A percentile compares a stretch with the other conserved stretches of the same genome.
These are phyloP conservation scores for Tephrocybe sp. DNA, from an alignment of 768 basidiomycete genomes.

Conservation along the genomic window DNA sequence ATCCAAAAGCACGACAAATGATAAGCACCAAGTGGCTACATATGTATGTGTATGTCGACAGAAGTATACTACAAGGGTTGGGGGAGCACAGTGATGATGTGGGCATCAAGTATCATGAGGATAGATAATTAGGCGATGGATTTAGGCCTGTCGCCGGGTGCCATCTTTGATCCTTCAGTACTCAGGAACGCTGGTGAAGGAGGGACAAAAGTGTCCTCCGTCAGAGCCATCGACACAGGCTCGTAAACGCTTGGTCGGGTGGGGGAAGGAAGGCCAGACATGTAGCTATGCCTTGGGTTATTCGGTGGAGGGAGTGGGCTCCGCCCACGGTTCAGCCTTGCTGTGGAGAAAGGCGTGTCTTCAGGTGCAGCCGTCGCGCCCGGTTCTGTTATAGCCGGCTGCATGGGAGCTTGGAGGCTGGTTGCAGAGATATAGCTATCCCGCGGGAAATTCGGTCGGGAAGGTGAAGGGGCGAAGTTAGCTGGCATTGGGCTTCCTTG, in stretches of 20 bases:
- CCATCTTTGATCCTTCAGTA: conserved; percentile 30
- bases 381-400: conserved; percentile 1
- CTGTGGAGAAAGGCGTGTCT: conserved; percentile 22
- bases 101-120: conserved; percentile 2
- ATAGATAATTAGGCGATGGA: conserved; percentile 34
- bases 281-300: conserved; percentile 39
- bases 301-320: conserved; percentile 58
- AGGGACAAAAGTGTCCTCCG: conserved; percentile 59
- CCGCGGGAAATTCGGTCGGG: conserved; percentile 3
- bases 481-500: not conserved
- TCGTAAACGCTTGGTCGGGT: conserved; percentile 53
- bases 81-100: not conserved
- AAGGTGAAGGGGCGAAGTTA: not conserved
- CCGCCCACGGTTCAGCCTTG: conserved; percentile 41
- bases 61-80: conserved; percentile 12
- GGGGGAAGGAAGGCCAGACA: conserved; percentile 21
- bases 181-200: conserved; percentile 59
- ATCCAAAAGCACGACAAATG: conserved; percentile 9
- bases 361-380: conserved; percentile 3
- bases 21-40: conserved; percentile 9
- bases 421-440: conserved; percentile 7
- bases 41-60: not conserved
- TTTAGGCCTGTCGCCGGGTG: conserved; percentile 42
- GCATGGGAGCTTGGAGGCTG: conserved; percentile 5
- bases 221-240: conserved; percentile 69